Percentiles rank a stretch among this genome's conserved stretches.
These are phyloP conservation scores for Andrographis paniculata DNA, from an alignment of 305 asterid species.

Conservation along the genomic window DNA sequence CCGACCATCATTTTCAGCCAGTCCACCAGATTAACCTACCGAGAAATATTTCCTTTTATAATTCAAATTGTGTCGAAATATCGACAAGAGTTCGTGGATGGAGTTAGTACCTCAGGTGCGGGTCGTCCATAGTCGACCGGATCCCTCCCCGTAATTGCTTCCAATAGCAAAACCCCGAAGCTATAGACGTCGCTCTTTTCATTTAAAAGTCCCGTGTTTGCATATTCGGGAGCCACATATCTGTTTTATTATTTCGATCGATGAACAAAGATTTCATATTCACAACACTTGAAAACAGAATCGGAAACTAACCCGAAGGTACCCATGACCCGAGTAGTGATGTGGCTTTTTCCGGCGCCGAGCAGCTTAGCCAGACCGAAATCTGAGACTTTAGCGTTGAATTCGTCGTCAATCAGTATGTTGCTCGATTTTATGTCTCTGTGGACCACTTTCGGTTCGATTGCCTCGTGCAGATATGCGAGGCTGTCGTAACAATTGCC, in stretches of 20 bases:
- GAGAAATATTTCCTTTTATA: background rate
- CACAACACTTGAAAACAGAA: background rate
- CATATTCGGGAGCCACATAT: constrained; percentile 97
- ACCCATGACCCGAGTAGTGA: constrained; percentile 95
- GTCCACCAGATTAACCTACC: constrained; percentile 89
- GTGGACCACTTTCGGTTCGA: constrained; percentile 94
- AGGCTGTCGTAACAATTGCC: constrained; percentile 43
- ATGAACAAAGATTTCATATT: background rate
- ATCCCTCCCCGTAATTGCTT: constrained; percentile 91
- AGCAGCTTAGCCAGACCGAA: constrained; percentile 93
- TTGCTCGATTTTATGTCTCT: constrained; percentile 94
- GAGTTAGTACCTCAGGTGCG: constrained; percentile 61
- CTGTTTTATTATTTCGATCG: constrained; percentile 26
- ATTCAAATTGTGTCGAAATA: background rate
- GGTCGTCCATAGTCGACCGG: constrained; percentile 93
- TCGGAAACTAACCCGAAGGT: constrained; percentile 72
- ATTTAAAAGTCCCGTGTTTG: constrained; percentile 80
- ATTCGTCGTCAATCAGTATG: constrained; percentile 82
- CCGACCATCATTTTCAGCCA: constrained; percentile 99
- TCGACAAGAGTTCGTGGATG: background rate
- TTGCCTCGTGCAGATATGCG: constrained; percentile 88
- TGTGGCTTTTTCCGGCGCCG: constrained; percentile 90
- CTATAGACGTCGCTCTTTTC: constrained; percentile 92
- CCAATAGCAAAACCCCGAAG: constrained; percentile 81
- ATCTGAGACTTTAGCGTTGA: constrained; percentile 89